Base-by-base conservation (phyloP, 2,329 filamentous ascomycete species). In the Fusarium marasasianum region DNA sequence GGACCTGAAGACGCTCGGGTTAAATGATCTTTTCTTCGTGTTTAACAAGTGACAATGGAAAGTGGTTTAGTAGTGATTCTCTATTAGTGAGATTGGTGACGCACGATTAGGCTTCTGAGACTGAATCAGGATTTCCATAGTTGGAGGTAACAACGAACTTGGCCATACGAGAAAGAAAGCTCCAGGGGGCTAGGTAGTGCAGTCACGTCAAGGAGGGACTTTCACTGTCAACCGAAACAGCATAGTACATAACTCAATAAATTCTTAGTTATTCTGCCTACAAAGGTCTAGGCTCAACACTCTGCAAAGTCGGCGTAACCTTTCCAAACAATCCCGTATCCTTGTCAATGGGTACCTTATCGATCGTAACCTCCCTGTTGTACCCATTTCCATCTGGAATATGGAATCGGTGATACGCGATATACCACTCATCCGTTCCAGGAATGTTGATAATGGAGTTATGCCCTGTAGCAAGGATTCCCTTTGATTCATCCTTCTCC, bases 381-480 rank as follows among this genome's bases (percentile, higher is more conserved):
- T 81, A 86, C 2, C 85, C 86, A 63, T 85, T 80, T 0, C 86
- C 86, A 45, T 80, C 77, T 0, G 86, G 85, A 37, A 87, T 86
- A 8, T 75, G 79, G 63, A 87, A 87, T 5, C 86, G 82, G 69
- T 87, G 86, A 55, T 87, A 87, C 0, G 81, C 85, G 38, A 87
- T 86, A 65, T 85, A 86, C 86, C 86, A 87, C 31, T 86, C 81
- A 68, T 87, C 85, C 2, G 84, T 86, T 0, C 82, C 83, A 0
- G 85, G 85, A 5, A 87, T 81, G 45, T 86, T 85, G 24, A 87
- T 71, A 7, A 87, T 81, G 1, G 84, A 86, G 73, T 84, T 82
- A 66, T 86, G 84, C 0, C 85, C 86, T 0, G 85, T 86, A 0
- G 79, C 85, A 11, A 86, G 76, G n/a, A 87, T 86, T 0, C 83